These are phyloP conservation scores for Chytriomyces hyalinus DNA, from an alignment of 192 early-diverging fungal species.

Conservation along the genomic window DNA sequence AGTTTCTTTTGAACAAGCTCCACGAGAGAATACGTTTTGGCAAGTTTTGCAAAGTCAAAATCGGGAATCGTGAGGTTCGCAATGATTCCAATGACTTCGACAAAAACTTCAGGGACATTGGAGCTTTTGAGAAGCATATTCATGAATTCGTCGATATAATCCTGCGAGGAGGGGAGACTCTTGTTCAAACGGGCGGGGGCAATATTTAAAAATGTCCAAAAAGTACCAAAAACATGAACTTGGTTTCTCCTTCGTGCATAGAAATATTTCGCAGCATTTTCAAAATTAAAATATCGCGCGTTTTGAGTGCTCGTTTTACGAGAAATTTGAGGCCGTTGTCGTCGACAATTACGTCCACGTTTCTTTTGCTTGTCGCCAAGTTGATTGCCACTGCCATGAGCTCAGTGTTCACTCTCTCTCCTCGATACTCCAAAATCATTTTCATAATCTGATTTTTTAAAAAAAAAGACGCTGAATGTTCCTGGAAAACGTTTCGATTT, in stretches of 20 bases:
- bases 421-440: slow-evolving; percentile 56
- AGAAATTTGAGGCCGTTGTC: slow-evolving; percentile 61
- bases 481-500: neutral
- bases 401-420: slow-evolving; percentile 48
- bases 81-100: slow-evolving; percentile 59
- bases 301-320: slow-evolving; percentile 59
- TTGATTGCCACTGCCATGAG: slow-evolving; percentile 64
- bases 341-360: slow-evolving; percentile 43
- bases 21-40: slow-evolving; percentile 52
- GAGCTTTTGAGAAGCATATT: slow-evolving; percentile 44
- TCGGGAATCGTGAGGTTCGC: slow-evolving; percentile 53
- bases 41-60: slow-evolving; percentile 62
- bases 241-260: slow-evolving; percentile 38
- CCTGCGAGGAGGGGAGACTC: slow-evolving; percentile 27
- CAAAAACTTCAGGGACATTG: slow-evolving; percentile 46
- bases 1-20: slow-evolving; percentile 43
- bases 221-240: slow-evolving; percentile 55
- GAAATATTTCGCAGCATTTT: slow-evolving; percentile 62
- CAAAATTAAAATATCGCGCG: slow-evolving; percentile 56
- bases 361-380: slow-evolving; percentile 45
- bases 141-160: slow-evolving; percentile 64
- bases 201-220: neutral
- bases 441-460: slow-evolving; percentile 43
- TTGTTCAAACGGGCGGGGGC: neutral
- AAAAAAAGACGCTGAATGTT: neutral